Evolutionary conservation across 2,329 filamentous ascomycete species (phyloP), one percentile per base, ranked within the genome.

Genomic region (Aspergillus texensis): DNA sequence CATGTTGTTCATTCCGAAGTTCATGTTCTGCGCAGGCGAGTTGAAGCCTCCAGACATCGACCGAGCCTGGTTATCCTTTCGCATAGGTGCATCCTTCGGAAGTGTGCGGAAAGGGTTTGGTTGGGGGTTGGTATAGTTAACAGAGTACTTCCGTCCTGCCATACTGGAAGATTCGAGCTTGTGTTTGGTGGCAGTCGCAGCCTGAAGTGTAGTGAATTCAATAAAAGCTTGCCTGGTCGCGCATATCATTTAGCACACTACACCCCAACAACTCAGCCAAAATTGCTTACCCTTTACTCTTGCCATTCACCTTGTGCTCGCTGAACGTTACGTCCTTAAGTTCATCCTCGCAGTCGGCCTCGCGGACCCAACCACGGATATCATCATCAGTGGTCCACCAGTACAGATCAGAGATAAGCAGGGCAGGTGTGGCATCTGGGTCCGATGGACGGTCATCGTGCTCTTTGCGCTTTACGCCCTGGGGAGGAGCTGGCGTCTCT

Each of bases 371-470:
- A 57, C 91, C 91, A 59, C 95, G 91, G 62, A 99, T 88, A 71
- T 98, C 93, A 74, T 99, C 95, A 75, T 99, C 95, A 2, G 91
- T 96, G 34, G 89, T 94, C 94, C 94, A 98, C 95, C 95, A 99
- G 77, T 92, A 91, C 11, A 99, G 83, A 57, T 98, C 95, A 3
- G 92, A 94, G 60, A 98, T 87, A 77, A 96, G 88, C 34, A 98
- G 80, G 0, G 94, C 93, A 28, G 88, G 83, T 6, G 86, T 88
- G 3, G 88, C 88, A 65, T 85, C 84, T 2, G 84, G 84, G 63
- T 89, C 88, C 6, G 84, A 75, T 1, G 82, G 82, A 28, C 85
- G 81, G 59, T 88, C 85, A 58, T 85, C 83, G 24, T 76, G 75
- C 64, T 87, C 85, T 74, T 90, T 89, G 62, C 88, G 85, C 74